Evolutionary conservation across 2,329 filamentous ascomycete genomes (phyloP).

Genomic region (Ophiocordyceps camponoti-rufipedis): DNA sequence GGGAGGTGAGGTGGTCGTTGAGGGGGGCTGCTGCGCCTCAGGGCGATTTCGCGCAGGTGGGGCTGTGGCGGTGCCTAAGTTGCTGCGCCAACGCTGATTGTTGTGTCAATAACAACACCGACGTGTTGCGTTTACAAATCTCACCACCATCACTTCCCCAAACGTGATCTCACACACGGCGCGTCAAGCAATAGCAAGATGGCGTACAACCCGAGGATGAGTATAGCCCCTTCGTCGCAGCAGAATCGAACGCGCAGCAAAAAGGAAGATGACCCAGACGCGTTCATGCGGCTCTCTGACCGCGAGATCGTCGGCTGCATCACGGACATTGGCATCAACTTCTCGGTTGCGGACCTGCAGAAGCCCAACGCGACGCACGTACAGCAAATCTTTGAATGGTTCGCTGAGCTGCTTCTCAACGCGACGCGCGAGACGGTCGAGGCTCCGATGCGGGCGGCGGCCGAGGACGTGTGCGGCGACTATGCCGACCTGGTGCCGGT

Average conservation of each 20-base stretch:
- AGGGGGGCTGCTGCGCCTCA: neutral
- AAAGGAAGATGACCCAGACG: conserved; percentile 40
- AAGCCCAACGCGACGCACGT: conserved; percentile 91
- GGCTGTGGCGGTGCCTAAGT: neutral
- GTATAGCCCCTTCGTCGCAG: conserved; percentile 35
- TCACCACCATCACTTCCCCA: neutral
- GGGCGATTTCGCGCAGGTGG: neutral
- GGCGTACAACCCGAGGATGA: conserved; percentile 42
- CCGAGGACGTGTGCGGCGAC: conserved; percentile 71
- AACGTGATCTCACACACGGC: neutral
- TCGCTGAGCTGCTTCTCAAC: conserved; percentile 86
- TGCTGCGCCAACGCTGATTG: neutral
- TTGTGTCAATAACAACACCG: neutral
- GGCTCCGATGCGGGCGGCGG: conserved; percentile 83
- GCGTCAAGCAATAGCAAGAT: conserved; percentile 13
- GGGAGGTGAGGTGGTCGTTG: neutral
- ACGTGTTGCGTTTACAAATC: neutral
- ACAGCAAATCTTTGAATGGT: conserved; percentile 96
- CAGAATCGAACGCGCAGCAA: conserved; percentile 30
- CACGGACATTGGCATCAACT: conserved; percentile 85
- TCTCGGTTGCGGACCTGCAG: conserved; percentile 69
- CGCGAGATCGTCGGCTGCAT: conserved; percentile 91
- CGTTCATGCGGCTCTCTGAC: conserved; percentile 42
- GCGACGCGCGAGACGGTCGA: conserved; percentile 84
- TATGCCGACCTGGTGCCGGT: conserved; percentile 68